Base-by-base conservation (phyloP, 768 basidiomycete species). In the Strobilomyces echinocephalus region DNA sequence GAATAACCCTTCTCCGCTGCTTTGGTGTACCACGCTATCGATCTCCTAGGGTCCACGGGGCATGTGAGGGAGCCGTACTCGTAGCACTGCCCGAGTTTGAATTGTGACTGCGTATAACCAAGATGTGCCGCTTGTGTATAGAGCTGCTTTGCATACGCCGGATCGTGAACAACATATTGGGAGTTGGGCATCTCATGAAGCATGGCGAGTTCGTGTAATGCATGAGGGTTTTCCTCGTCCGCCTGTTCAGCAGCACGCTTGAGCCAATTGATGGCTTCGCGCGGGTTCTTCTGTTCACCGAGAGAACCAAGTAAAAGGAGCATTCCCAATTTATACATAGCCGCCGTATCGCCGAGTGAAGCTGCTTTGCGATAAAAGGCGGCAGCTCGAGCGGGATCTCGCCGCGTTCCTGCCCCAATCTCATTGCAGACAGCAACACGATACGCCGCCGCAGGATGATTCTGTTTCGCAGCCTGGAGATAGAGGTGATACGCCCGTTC, bases 301-400 rank as follows among this genome's bases (percentile, higher is more conserved):
- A 97, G 78, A 15, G 83, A 72, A 11, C 95, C 95, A 34, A 90
- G 82, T 20, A 98, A 77, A 30, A 97, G 79, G 58, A 97, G 89
- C 87, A 97, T 95, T n/a, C 94, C 94, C n/a, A 99, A 83, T 70
- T 98, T 98, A 76, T 97, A 98, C 97, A 98, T 99, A 4, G 94
- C 97, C 26, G 95, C 85, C 0, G 95, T 97, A 69, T 98, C 97
- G 18, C 95, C 95, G 34, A 98, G 75, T 1, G 93, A 93, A 9
- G 94, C 94, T 5, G 97, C 91, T 70, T 97, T 97, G 55, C 95
- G 85, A 73, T 97, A 98, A 67, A 99, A 97, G 5, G 93, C 87
- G 26, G 93, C 86, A 8, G 97, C 97, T 42, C 97, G 82, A 20
- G 84, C 78, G 0, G 85, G 85, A 64, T 98, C 95, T 61, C 85